Percentiles rank a stretch among this genome's conserved stretches.
phyloP scores from a whole-genome alignment of 2,329 filamentous ascomycete species.

The Alternaria brassicae region DNA sequence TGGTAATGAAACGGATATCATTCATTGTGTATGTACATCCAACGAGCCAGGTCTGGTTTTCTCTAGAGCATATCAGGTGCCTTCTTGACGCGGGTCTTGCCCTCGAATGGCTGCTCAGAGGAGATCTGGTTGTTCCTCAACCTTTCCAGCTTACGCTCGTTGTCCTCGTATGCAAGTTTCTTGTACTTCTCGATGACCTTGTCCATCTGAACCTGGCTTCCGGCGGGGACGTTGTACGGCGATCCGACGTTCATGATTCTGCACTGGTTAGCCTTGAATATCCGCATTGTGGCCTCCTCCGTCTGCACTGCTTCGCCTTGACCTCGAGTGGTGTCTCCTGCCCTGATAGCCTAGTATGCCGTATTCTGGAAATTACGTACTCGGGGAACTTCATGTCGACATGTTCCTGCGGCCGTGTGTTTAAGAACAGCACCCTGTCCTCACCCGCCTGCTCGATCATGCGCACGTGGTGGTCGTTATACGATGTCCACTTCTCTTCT shows the following conservation, averaged over 20 bases:
- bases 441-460: slow-evolving; percentile 68
- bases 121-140: slow-evolving; percentile 42
- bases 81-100: slow-evolving; percentile 31
- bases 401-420: slow-evolving; percentile 55
- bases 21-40: slow-evolving; percentile 32
- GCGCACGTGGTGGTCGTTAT: slow-evolving; percentile 66
- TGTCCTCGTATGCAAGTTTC: slow-evolving; percentile 62
- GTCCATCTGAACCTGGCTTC: slow-evolving; percentile 65
- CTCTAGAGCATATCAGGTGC: slow-evolving; percentile 26
- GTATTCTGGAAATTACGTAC: slow-evolving; percentile 57
- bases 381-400: slow-evolving; percentile 68
- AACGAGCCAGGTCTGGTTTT: neutral
- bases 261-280: slow-evolving; percentile 24
- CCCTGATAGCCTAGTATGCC: neutral
- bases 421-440: slow-evolving; percentile 67
- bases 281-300: neutral
- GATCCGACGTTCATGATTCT: slow-evolving; percentile 69
- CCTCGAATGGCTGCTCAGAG: slow-evolving; percentile 42
- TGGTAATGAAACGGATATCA: slow-evolving; percentile 24
- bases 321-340: neutral
- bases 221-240: slow-evolving; percentile 69
- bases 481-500: slow-evolving; percentile 61
- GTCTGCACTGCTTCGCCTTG: neutral
- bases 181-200: slow-evolving; percentile 69
- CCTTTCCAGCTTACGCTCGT: slow-evolving; percentile 62